Percentiles rank a stretch among this genome's conserved stretches.
Conservation (phyloP, 345 rosid species). For the Triadica sebifera region DNA sequence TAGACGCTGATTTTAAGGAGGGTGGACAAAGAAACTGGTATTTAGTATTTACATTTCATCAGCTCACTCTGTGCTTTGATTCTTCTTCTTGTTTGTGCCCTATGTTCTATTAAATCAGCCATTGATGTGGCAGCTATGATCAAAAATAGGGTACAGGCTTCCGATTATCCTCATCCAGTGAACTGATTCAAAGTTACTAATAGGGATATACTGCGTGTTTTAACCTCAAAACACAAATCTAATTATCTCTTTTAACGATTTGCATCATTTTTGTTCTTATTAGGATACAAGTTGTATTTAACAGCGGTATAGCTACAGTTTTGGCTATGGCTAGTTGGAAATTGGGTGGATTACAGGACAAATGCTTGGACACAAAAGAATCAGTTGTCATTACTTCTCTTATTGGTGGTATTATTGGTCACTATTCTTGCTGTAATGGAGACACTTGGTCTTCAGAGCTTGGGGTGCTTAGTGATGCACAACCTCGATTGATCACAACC, state of each 20-base stretch:
- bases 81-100: not conserved
- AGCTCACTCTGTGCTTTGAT: too few species aligned
- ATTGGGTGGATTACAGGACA: conserved; percentile 63
- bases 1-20: conserved; percentile 83
- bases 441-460: conserved; percentile 99
- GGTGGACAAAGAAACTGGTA: conserved; percentile 98
- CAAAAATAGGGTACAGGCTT: not conserved
- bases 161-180: not conserved
- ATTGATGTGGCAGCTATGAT: not conserved
- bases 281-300: conserved; percentile 88
- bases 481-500: conserved; percentile 87
- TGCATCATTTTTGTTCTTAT: conserved; percentile 26
- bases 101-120: not conserved
- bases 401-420: conserved; percentile 88
- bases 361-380: conserved; percentile 66
- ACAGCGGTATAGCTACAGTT: conserved; percentile 67
- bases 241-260: too few species aligned
- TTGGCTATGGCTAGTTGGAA: conserved; percentile 51
- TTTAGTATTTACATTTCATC: conserved; percentile 27
- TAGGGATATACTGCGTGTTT: not conserved
- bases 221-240: conserved; percentile 9
- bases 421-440: conserved; percentile 83
- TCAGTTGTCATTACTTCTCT: conserved; percentile 53
- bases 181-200: not conserved
- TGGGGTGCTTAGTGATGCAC: conserved; percentile 84